Conservation (phyloP, 139 green algal genomes). For the Dunaliella sp. region DNA sequence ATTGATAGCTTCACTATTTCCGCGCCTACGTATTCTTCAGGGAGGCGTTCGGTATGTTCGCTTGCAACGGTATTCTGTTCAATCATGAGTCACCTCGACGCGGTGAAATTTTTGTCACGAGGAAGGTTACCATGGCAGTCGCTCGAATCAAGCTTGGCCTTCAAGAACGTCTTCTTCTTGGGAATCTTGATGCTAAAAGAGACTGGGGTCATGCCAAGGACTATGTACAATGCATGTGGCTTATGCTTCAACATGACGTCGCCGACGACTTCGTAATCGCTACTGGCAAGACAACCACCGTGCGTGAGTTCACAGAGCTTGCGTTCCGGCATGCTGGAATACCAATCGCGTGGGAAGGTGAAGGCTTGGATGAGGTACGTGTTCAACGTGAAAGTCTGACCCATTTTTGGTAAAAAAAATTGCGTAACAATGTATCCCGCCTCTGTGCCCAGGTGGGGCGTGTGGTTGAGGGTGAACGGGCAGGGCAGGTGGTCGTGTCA, state of each 20-base stretch:
- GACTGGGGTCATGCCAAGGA: constrained; percentile 82
- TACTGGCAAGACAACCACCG: constrained; percentile 51
- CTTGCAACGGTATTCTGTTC: constrained; percentile 82
- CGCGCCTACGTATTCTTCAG: too few relatives aligned
- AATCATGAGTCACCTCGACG: constrained; percentile 79
- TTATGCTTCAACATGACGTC: constrained; percentile 75
- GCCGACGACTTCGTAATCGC: constrained; percentile 74
- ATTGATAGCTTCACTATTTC: too few relatives aligned
- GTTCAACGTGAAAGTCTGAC: too few relatives aligned
- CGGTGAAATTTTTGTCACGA: constrained; percentile 79
- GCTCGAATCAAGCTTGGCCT: constrained; percentile 56
- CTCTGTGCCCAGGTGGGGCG: constrained; percentile 12
- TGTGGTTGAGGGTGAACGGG: constrained; percentile 7
- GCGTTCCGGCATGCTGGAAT: constrained; percentile 44
- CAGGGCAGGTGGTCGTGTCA: constrained; percentile 31
- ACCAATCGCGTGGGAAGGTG: constrained; percentile 48
- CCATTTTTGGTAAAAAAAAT: too few relatives aligned
- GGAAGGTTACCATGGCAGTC: constrained; percentile 69
- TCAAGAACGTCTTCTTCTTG: constrained; percentile 59
- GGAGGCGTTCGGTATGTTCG: constrained; percentile 75
- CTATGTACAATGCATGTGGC: constrained; percentile 78
- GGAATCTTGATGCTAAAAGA: constrained; percentile 76
- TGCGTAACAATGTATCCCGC: neutral
- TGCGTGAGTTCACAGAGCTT: constrained; percentile 50
- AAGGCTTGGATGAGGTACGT: constrained; percentile 41